phyloP scores from a whole-genome alignment of 2,329 filamentous ascomycete genomes.

The Geoglossum cookeanum region DNA sequence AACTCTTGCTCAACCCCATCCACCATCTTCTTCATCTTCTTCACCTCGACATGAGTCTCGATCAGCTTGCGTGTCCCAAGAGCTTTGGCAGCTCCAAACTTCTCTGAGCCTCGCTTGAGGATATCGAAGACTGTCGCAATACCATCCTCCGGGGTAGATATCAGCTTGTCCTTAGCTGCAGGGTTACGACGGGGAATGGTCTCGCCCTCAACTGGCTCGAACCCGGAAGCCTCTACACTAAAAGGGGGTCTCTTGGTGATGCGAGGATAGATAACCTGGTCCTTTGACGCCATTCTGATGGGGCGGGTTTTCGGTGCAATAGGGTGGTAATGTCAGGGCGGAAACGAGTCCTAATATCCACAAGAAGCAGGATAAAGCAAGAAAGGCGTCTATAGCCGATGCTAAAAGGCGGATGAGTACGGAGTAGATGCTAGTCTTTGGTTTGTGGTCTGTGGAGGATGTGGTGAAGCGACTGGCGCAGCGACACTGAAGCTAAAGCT shows the following conservation, averaged over 20 bases:
- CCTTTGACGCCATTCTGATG: conserved; percentile 17
- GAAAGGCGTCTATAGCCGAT: background rate
- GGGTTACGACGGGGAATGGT: conserved; percentile 65
- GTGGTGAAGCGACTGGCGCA: no score
- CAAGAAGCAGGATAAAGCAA: background rate
- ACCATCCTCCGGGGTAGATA: conserved; percentile 44
- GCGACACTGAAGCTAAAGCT: no score
- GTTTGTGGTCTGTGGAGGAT: no score
- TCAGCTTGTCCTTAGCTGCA: conserved; percentile 49
- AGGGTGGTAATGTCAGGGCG: background rate
- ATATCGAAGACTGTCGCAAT: conserved; percentile 66
- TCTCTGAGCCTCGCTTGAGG: conserved; percentile 45
- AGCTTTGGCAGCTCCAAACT: conserved; percentile 43
- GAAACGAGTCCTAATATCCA: background rate
- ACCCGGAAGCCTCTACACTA: conserved; percentile 52
- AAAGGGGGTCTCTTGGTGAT: conserved; percentile 53
- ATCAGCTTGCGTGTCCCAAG: conserved; percentile 56
- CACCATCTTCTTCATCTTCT: conserved; percentile 76
- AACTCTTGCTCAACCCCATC: conserved; percentile 63
- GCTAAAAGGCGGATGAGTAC: background rate
- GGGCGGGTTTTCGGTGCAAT: background rate
- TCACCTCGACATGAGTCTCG: conserved; percentile 62
- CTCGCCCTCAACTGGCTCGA: conserved; percentile 54
- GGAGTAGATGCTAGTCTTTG: conserved; percentile 1
- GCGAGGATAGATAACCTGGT: conserved; percentile 21